Base-by-base conservation (phyloP, 2,329 filamentous ascomycete species). In the Fusarium beomiforme region DNA sequence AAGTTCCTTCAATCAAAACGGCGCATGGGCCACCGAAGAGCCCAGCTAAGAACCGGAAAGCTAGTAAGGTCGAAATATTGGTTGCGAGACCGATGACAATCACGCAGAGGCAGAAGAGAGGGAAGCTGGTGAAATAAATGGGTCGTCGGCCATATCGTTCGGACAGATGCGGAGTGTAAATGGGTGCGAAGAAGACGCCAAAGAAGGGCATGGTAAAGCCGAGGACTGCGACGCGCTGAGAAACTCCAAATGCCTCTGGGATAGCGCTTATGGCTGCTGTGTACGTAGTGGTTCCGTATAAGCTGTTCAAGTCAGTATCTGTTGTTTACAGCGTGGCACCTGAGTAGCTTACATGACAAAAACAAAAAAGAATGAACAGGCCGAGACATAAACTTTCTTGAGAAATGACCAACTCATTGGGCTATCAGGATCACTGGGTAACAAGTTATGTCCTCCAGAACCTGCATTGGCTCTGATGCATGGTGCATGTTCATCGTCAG, bases 251-350 rank as follows among this genome's bases (percentile, higher is more conserved):
- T 19, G 43, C 54, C 9, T 21, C n/a, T 12, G 54, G 54, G n/a
- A 58, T 58, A 8, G 33, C 54, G 3, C 33, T 16, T 8, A 51
- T 13, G 16, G 54, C 54, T 51, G 43, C 43, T 51, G 54, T 51
- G n/a, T 58, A 58, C 13, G 43, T 58, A 5, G 54, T 58, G 8
- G 54, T 58, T 7, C 33, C 54, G 5, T 58, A 58, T 43, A 58
- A 26, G 6, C 54, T 58, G 17, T 11, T 5, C 0, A 31, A 37
- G 31, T 58, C 16, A 58, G 19, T 39, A 51, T 23, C 29, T 4
- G 3, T n/a, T 1, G 4, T 17, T 6, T 3, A 3, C 2, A 13
- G 12, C 6, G 1, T 4, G 3, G 8, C 4, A 3, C 8, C 13
- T n/a, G 19, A 19, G 14, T 10, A 19, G n/a, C 19, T 51, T 31